Evolutionary conservation across 1,284 basidiomycete genomes (phyloP), one percentile per base, ranked within the genome.

Genomic region (Ustilago xerochloae): DNA sequence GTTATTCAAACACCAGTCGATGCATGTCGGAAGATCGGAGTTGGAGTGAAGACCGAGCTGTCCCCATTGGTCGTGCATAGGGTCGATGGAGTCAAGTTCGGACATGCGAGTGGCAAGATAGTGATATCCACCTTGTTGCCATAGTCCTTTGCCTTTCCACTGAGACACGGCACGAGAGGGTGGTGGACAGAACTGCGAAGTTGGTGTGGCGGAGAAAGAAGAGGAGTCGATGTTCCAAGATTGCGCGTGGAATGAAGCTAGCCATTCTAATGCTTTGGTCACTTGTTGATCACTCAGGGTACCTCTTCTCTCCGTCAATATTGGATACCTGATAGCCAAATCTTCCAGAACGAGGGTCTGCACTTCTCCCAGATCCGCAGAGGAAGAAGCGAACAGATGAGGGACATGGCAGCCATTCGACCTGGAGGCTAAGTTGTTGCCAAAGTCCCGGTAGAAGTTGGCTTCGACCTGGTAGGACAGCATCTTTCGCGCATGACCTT

Each of bases 61-160:
- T 12, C 54, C 63, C 67, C 71, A 72, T 1, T 29, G 9, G 18
- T 51, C 56, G 20, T 22, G 33, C 18, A 33, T 38, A 2, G 66
- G 48, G 12, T 58, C 30, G 54, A 78, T 70, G 22, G 45, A 32
- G 2, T 13, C 7, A 6, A 76, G 67, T 45, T 76, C 69, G 15
- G 36, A 4, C 2, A 48, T 28, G 2, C 76, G 58, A 0, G 73
- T 76, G 0, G 63, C 35, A 8, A 73, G 59, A 52, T 79, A 77
- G 50, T 58, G 69, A 35, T 79, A 79, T 4, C 70, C 70, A 3
- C 77, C 77, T 15, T 67, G 57, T 24, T 68, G 45, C 75, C 77
- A 79, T 0, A 77, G 26, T 0, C 77, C 74, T 7, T 55, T 18
- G 2, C 63, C 69, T 15, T 32, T 20, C 65, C 66, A 73, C 3